phyloP scores from a whole-genome alignment of 345 rosid genomes.

The Populus davidiana region DNA sequence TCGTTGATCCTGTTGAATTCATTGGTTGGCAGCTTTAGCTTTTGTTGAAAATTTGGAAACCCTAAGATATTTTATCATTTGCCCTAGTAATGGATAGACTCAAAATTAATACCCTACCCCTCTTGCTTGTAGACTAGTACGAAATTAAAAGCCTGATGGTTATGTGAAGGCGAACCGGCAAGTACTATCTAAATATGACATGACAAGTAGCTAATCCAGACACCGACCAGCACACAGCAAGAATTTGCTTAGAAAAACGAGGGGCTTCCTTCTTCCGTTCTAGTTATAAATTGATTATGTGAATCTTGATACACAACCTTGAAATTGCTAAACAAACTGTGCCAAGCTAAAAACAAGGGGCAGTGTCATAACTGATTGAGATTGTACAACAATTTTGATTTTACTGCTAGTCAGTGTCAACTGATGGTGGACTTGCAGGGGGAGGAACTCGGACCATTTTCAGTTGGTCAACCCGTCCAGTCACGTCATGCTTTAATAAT shows the following conservation, averaged over 20 bases:
- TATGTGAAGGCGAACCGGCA: no score
- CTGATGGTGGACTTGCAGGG: not conserved
- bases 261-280: not conserved
- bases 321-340: not conserved
- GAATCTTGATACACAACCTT: not conserved
- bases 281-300: not conserved
- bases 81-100: not conserved
- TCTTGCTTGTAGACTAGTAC: no score
- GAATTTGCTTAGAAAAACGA: not conserved
- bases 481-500: not conserved
- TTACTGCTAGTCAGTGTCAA: not conserved
- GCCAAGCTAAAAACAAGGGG: not conserved
- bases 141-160: no score
- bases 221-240: not conserved
- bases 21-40: not conserved
- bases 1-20: not conserved
- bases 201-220: not conserved
- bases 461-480: not conserved
- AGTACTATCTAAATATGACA: not conserved
- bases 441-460: not conserved
- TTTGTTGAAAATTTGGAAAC: not conserved
- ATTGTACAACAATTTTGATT: not conserved
- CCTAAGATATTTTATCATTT: not conserved
- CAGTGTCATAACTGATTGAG: not conserved
- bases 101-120: not conserved